Conservation (phyloP, 257 asterid species). For the Leptodermis oblonga region DNA sequence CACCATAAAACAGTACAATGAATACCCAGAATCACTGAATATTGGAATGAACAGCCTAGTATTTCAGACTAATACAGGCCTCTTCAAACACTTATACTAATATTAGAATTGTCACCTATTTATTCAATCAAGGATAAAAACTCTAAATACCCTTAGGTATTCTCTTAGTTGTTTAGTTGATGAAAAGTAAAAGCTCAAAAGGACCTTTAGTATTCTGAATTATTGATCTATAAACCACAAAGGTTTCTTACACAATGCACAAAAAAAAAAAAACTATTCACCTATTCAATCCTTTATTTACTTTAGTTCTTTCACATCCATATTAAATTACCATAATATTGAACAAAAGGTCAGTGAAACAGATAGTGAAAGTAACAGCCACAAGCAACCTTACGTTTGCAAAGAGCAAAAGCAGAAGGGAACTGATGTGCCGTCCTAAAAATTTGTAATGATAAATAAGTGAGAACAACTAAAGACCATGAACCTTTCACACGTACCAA, state of each 20-base stretch:
- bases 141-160: neutral
- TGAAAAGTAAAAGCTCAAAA: neutral
- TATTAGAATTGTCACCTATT: neutral
- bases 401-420: neutral
- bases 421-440: neutral
- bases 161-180: neutral
- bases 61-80: neutral
- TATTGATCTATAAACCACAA: neutral
- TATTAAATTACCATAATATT: neutral
- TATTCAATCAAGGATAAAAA: neutral
- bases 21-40: too few relatives aligned
- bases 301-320: neutral
- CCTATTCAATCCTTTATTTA: neutral
- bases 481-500: slow-evolving; percentile 42
- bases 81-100: neutral
- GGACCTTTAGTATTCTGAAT: neutral
- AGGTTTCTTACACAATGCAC: neutral
- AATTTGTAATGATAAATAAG: neutral
- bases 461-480: neutral
- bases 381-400: neutral
- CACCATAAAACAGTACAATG: too few relatives aligned
- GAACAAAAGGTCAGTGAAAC: neutral
- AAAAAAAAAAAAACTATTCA: neutral
- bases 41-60: neutral
- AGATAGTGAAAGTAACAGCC: neutral